A percentile compares a stretch with the other conserved stretches of the same genome.
Conservation (phyloP, 1,284 basidiomycete genomes). For the Omphalotus olearius region DNA sequence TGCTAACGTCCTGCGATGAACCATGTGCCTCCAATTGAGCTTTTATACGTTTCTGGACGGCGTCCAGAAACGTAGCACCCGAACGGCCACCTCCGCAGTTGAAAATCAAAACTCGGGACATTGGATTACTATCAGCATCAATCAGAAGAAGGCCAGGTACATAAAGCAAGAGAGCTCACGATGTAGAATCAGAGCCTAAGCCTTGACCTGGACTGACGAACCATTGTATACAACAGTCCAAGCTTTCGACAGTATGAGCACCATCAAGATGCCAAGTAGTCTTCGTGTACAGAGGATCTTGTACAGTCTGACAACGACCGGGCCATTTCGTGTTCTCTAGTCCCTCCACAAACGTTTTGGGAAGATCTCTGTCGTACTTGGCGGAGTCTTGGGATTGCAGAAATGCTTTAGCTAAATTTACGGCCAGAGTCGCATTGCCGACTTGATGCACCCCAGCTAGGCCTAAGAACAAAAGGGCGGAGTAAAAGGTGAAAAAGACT, state of each 20-base stretch:
- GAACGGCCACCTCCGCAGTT: slow-evolving; percentile 95
- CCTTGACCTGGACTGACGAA: slow-evolving; percentile 58
- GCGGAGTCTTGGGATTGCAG: slow-evolving; percentile 38
- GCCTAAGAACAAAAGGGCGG: slow-evolving; percentile 39
- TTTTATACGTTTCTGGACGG: slow-evolving; percentile 50
- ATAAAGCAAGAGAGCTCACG: slow-evolving; percentile 12
- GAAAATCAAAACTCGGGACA: slow-evolving; percentile 74
- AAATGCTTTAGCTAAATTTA: slow-evolving; percentile 73
- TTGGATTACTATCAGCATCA: slow-evolving; percentile 16
- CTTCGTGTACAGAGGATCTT: slow-evolving; percentile 44
- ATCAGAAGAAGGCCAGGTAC: not conserved
- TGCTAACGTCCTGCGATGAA: slow-evolving; percentile 30
- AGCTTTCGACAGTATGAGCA: slow-evolving; percentile 91
- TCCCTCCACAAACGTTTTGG: slow-evolving; percentile 55
- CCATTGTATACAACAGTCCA: slow-evolving; percentile 88
- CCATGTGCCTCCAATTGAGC: slow-evolving; percentile 40
- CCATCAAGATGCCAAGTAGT: slow-evolving; percentile 93
- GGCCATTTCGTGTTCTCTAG: slow-evolving; percentile 84
- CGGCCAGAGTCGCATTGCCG: slow-evolving; percentile 87
- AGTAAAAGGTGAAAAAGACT: not conserved
- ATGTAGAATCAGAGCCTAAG: slow-evolving; percentile 24
- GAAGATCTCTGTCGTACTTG: slow-evolving; percentile 33
- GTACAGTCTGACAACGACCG: slow-evolving; percentile 90
- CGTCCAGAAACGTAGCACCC: slow-evolving; percentile 66
- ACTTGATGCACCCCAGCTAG: slow-evolving; percentile 88